These are phyloP conservation scores for Phytophthora pinifolia DNA, from an alignment of 352 stramenopile species.

Conservation along the genomic window DNA sequence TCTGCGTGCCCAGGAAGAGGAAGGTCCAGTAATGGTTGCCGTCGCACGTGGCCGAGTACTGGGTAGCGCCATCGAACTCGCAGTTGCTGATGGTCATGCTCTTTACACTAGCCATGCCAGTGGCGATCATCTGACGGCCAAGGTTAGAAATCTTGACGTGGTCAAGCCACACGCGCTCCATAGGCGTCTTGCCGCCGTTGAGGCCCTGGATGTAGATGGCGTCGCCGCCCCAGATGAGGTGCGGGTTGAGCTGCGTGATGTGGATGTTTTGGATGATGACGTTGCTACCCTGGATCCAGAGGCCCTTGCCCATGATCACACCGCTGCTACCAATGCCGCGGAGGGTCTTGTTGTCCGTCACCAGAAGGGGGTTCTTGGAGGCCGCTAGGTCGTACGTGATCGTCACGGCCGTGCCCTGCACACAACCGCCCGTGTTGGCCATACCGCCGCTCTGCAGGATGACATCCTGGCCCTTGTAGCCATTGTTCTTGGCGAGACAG, in stretches of 20 bases:
- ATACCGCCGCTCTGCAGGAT: conserved; percentile 57
- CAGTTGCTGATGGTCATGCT: conserved; percentile 53
- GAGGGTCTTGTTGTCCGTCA: conserved; percentile 46
- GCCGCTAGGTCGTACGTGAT: conserved; percentile 27
- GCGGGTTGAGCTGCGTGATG: conserved; percentile 46
- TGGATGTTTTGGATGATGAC: conserved; percentile 48
- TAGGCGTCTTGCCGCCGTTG: conserved; percentile 19
- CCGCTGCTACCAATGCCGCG: conserved; percentile 40
- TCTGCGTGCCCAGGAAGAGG: conserved; percentile 30
- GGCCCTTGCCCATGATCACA: conserved; percentile 42
- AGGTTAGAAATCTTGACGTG: conserved; percentile 44
- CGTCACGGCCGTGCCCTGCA: conserved; percentile 32
- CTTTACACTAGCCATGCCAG: conserved; percentile 27
- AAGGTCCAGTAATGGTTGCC: conserved; percentile 51
- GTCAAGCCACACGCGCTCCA: conserved; percentile 48
- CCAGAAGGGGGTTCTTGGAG: conserved; percentile 31
- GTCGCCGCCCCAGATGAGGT: conserved; percentile 34
- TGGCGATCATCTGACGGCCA: conserved; percentile 44
- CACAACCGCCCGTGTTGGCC: conserved; percentile 50
- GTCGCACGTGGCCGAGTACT: conserved; percentile 48
- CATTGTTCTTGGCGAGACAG: conserved; percentile 57
- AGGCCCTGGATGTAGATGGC: conserved; percentile 32
- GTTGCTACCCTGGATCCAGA: conserved; percentile 33
- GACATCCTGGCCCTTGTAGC: conserved; percentile 50
- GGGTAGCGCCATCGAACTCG: conserved; percentile 45